Evolutionary conservation across 1,284 basidiomycete genomes (phyloP).

Genomic region (Trichosporon ovoides): DNA sequence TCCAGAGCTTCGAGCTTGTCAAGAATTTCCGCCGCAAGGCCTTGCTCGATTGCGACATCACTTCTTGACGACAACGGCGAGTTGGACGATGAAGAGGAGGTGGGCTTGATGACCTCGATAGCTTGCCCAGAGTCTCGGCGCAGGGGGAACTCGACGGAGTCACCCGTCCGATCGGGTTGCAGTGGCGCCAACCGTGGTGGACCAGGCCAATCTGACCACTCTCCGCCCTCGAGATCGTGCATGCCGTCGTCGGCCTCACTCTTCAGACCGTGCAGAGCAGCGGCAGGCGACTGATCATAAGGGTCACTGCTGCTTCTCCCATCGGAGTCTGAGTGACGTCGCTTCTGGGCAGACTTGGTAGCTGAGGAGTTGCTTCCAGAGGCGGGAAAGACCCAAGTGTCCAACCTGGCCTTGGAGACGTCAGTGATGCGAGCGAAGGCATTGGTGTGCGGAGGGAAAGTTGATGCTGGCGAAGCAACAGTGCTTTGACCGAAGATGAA

Average conservation of each 20-base stretch:
- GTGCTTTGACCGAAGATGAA: slow-evolving; percentile 7
- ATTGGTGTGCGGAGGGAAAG: not conserved
- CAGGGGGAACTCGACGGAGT: slow-evolving; percentile 22
- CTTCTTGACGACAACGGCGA: not conserved
- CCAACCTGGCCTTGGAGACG: slow-evolving; percentile 9
- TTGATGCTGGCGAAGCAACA: not conserved
- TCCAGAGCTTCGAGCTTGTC: slow-evolving; percentile 10
- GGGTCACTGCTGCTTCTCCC: not conserved
- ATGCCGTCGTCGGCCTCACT: not conserved
- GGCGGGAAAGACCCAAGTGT: slow-evolving; percentile 18
- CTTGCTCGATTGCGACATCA: not conserved
- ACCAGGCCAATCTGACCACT: slow-evolving; percentile 5
- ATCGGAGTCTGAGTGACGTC: slow-evolving; percentile 5
- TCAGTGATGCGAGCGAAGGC: not conserved
- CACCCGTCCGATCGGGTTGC: not conserved
- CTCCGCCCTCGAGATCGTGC: not conserved
- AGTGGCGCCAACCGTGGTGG: not conserved
- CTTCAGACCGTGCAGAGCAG: not conserved
- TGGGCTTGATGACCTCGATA: slow-evolving; percentile 1
- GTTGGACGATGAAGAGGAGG: not conserved
- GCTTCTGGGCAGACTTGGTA: not conserved
- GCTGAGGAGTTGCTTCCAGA: not conserved
- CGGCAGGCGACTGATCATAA: not conserved
- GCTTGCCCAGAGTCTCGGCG: not conserved
- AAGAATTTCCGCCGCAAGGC: slow-evolving; percentile 9